phyloP scores from a whole-genome alignment of 2,329 filamentous ascomycete genomes.

The Orbilia quercus region DNA sequence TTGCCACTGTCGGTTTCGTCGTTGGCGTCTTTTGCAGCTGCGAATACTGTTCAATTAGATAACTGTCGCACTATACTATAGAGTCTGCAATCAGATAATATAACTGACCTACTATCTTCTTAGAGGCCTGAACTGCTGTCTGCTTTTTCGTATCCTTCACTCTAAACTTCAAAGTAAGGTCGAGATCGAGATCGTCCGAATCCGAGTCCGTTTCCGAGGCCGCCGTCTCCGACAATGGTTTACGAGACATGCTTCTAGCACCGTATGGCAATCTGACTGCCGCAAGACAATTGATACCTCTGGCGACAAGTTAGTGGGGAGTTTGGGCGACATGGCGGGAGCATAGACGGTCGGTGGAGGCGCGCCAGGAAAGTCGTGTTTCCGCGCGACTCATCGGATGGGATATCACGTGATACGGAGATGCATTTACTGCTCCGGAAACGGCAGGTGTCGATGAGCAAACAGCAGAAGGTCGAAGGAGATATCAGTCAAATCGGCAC shows the following conservation, averaged over 20 bases:
- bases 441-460: slow-evolving; percentile 18
- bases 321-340: neutral
- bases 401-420: slow-evolving; percentile 27
- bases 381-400: slow-evolving; percentile 45
- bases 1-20: slow-evolving; percentile 33
- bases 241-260: slow-evolving; percentile 8
- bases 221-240: slow-evolving; percentile 14
- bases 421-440: neutral
- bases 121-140: slow-evolving; percentile 5
- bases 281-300: neutral
- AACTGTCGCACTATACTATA: no score
- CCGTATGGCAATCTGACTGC: no score
- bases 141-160: slow-evolving; percentile 21
- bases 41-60: no score
- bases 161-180: slow-evolving; percentile 39
- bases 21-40: no score
- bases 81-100: no score
- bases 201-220: slow-evolving; percentile 13
- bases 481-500: no score
- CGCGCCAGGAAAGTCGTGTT: slow-evolving; percentile 29
- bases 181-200: slow-evolving; percentile 47
- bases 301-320: neutral
- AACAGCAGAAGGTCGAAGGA: no score
- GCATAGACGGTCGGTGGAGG: neutral
- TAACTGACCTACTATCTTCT: neutral